Conservation (phyloP, 441 rosid species). For the Biscutella laevigata region DNA sequence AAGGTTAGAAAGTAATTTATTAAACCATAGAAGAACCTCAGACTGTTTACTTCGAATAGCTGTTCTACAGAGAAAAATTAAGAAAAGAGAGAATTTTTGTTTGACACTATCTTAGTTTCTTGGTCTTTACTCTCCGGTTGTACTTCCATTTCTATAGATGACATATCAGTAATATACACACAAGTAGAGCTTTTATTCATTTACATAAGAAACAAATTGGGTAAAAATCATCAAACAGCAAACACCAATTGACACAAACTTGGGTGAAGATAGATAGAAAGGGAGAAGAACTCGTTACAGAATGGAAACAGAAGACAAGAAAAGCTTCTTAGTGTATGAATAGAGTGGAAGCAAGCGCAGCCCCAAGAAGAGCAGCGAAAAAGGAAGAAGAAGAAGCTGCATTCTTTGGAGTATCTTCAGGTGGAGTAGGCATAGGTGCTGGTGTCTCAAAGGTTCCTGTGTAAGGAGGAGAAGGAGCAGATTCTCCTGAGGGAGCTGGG, state of each 20-base stretch:
- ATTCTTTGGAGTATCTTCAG: slow-evolving; percentile 15
- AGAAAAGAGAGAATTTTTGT: slow-evolving; percentile 11
- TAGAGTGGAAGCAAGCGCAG: slow-evolving; percentile 40
- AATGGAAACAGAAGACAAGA: slow-evolving; percentile 5
- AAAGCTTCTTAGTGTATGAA: slow-evolving; percentile 29
- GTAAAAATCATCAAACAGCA: too few relatives aligned
- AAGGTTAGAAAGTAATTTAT: slow-evolving; percentile 23
- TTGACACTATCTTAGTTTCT: slow-evolving; percentile 5
- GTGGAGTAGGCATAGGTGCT: slow-evolving; percentile 27
- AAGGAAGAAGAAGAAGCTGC: not conserved
- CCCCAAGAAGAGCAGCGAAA: slow-evolving; percentile 1
- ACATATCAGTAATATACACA: slow-evolving; percentile 8
- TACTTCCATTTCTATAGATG: not conserved
- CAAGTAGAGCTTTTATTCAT: slow-evolving; percentile 15
- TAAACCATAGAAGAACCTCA: slow-evolving; percentile 26
- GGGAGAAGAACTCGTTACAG: slow-evolving; percentile 23
- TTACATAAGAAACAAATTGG: slow-evolving; percentile 21
- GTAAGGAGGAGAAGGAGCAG: slow-evolving; percentile 34
- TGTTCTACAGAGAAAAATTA: slow-evolving; percentile 13
- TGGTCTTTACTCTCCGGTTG: not conserved
- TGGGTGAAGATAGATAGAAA: slow-evolving; percentile 3
- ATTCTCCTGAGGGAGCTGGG: not conserved
- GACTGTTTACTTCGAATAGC: slow-evolving; percentile 3
- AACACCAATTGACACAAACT: slow-evolving; percentile 10
- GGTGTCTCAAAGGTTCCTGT: slow-evolving; percentile 20